These are phyloP conservation scores for Ceratopteris richardii DNA, from an alignment of 75 land plant species.

Conservation along the genomic window DNA sequence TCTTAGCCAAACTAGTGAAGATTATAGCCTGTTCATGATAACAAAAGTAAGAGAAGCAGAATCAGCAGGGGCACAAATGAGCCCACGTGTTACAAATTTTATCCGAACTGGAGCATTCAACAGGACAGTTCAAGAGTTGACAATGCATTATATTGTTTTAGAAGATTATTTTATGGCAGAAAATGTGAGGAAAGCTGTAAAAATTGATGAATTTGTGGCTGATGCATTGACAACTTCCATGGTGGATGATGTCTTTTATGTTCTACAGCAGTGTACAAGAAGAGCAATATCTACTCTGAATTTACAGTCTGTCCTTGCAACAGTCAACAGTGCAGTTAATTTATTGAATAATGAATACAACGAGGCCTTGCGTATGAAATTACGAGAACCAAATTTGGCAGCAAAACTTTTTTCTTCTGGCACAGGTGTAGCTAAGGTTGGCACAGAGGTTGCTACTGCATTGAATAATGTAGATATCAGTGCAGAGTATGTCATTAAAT, in stretches of 20 bases:
- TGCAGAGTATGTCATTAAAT: conserved; percentile 58
- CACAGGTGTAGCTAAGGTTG: conserved; percentile 58
- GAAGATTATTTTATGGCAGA: conserved; percentile 92
- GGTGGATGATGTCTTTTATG: conserved; percentile 93
- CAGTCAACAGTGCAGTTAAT: conserved; percentile 50
- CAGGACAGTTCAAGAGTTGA: conserved; percentile 48
- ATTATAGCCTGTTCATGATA: conserved; percentile 73
- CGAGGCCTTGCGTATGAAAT: conserved; percentile 74
- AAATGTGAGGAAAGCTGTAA: conserved; percentile 86
- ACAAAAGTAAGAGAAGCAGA: conserved; percentile 62
- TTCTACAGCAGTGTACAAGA: conserved; percentile 76
- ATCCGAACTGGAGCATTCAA: conserved; percentile 51
- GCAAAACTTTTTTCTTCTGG: conserved; percentile 66
- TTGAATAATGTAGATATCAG: conserved; percentile 70
- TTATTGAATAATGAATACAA: conserved; percentile 69
- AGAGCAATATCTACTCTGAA: conserved; percentile 75
- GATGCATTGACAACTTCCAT: conserved; percentile 84
- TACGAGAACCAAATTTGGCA: conserved; percentile 69
- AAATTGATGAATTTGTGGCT: conserved; percentile 66
- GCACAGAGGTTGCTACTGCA: conserved; percentile 78
- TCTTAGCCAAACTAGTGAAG: conserved; percentile 81
- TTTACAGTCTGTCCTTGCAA: conserved; percentile 60
- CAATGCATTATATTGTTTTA: conserved; percentile 44
- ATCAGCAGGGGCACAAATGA: conserved; percentile 58
- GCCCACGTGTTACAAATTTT: conserved; percentile 51